phyloP scores from a whole-genome alignment of 2,329 filamentous ascomycete species.

The Sclerotinia nivalis region DNA sequence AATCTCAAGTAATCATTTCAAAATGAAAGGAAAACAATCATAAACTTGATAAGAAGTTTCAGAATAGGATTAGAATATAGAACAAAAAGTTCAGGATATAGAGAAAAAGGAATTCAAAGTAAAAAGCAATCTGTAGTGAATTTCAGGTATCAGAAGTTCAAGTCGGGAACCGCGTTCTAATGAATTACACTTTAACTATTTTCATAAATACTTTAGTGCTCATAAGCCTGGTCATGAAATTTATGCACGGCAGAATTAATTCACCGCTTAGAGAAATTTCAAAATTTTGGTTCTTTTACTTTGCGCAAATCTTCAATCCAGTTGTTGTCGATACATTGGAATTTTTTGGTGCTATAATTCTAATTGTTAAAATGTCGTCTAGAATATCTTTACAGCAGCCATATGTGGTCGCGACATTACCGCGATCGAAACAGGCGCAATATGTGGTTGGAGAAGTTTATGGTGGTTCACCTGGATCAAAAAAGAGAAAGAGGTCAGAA shows the following conservation, averaged over 20 bases:
- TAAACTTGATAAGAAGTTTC: background rate
- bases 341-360: conserved; percentile 14
- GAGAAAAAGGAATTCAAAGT: background rate
- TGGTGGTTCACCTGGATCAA: conserved; percentile 57
- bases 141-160: background rate
- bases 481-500: conserved; percentile 64
- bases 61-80: background rate
- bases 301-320: conserved; percentile 7
- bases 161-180: conserved; percentile 15
- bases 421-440: conserved; percentile 57
- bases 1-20: background rate
- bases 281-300: conserved; percentile 18
- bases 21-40: background rate
- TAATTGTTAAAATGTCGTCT: conserved; percentile 37
- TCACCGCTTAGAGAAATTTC: conserved; percentile 27
- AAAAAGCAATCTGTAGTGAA: conserved; percentile 6
- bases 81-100: too few relatives aligned
- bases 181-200: conserved; percentile 19
- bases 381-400: conserved; percentile 64
- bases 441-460: conserved; percentile 63
- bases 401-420: conserved; percentile 62
- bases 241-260: conserved; percentile 16
- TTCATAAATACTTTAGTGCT: background rate
- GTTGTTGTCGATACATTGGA: conserved; percentile 1
- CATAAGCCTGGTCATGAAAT: background rate